These are phyloP conservation scores for Priceomyces medius DNA, from an alignment of 805 yeast genomes.

Conservation along the genomic window DNA sequence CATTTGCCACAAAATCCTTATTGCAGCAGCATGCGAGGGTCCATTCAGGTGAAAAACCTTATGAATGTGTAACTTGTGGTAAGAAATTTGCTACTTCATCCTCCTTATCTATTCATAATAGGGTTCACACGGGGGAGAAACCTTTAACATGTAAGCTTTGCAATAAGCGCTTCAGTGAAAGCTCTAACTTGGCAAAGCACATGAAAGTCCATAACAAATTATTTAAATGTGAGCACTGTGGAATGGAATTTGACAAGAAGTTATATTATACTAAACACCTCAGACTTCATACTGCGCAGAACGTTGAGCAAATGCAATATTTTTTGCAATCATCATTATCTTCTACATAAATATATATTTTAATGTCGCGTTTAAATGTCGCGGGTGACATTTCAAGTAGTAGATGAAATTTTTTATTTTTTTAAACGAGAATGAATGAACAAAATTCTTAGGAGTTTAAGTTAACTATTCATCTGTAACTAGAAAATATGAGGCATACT, in stretches of 20 bases:
- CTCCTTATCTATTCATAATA: constrained; percentile 74
- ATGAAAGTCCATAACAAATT: constrained; percentile 69
- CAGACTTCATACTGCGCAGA: constrained; percentile 9
- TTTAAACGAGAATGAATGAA: no score
- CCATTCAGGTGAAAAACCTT: constrained; percentile 92
- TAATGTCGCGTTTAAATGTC: constrained; percentile 11
- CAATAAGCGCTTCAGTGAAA: constrained; percentile 81
- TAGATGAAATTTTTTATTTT: no score
- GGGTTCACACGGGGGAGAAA: constrained; percentile 89
- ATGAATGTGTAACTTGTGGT: constrained; percentile 66
- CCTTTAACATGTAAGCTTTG: constrained; percentile 83
- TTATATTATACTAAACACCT: constrained; percentile 14
- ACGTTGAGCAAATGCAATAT: background rate
- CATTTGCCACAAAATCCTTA: constrained; percentile 76
- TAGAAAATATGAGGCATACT: constrained; percentile 25
- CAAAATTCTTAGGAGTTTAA: no score
- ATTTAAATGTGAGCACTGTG: constrained; percentile 52
- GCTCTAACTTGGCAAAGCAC: constrained; percentile 86
- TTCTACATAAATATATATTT: constrained; percentile 15
- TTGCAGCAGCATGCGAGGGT: constrained; percentile 77
- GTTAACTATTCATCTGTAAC: no score
- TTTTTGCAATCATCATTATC: constrained; percentile 1
- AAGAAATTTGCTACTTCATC: constrained; percentile 81
- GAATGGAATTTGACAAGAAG: constrained; percentile 47
- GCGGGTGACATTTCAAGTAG: background rate